A percentile compares a stretch with the other conserved stretches of the same genome.
Conservation (phyloP, 1,139 yeast species). For the Saccharomyces hybrid region DNA sequence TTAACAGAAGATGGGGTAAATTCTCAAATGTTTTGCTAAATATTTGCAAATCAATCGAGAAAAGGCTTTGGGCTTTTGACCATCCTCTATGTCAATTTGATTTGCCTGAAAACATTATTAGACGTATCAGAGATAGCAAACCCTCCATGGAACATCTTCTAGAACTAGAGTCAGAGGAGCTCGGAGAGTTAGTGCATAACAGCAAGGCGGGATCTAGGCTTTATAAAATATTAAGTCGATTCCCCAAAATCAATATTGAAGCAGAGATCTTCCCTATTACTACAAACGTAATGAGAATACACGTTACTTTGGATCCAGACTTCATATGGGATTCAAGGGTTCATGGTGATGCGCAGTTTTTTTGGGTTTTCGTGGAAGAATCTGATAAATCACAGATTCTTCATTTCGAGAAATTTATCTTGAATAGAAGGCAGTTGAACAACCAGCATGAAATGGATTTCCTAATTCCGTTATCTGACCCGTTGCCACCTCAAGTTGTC, state of each 20-base stretch:
- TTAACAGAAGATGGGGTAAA: constrained; percentile 84
- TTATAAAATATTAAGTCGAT: constrained; percentile 53
- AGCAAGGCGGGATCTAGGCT: constrained; percentile 60
- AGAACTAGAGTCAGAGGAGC: constrained; percentile 65
- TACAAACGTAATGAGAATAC: constrained; percentile 74
- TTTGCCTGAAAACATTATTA: constrained; percentile 57
- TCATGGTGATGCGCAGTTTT: constrained; percentile 80
- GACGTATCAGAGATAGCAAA: constrained; percentile 54
- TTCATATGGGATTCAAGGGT: constrained; percentile 74
- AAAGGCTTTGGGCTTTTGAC: constrained; percentile 78
- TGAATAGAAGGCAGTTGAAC: constrained; percentile 51
- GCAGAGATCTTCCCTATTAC: constrained; percentile 91
- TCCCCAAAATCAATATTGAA: constrained; percentile 66
- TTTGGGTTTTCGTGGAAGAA: constrained; percentile 90
- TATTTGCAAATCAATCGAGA: constrained; percentile 80
- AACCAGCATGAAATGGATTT: constrained; percentile 72
- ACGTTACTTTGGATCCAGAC: constrained; percentile 62
- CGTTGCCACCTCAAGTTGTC: constrained; percentile 79
- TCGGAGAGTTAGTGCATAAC: constrained; percentile 88
- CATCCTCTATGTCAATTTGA: constrained; percentile 89
- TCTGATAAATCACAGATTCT: constrained; percentile 66
- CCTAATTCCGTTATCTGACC: constrained; percentile 85
- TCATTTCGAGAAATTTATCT: constrained; percentile 74
- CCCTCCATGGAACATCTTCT: constrained; percentile 66
- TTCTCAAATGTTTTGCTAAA: constrained; percentile 67